A percentile compares a stretch with the other conserved stretches of the same genome.
Evolutionary conservation across 2,329 filamentous ascomycete genomes (phyloP).

Genomic region (Botrytis elliptica): DNA sequence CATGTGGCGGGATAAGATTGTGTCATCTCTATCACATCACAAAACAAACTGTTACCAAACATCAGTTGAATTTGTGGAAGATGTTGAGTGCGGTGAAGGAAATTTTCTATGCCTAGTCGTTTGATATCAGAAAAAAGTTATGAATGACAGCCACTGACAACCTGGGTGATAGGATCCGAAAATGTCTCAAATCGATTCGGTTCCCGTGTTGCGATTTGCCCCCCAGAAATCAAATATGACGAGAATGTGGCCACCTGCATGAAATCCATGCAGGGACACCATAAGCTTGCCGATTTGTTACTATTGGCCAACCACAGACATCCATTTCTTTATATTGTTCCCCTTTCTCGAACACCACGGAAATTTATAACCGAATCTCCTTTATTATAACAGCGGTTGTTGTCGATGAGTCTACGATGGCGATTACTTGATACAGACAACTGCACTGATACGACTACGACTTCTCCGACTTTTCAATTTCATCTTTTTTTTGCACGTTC

Average conservation of each 20-base stretch:
- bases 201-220: not conserved
- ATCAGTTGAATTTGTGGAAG: not conserved
- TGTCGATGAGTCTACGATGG: not conserved
- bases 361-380: not conserved
- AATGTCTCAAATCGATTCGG: slow-evolving; percentile 9
- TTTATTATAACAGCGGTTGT: not conserved
- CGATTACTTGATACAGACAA: not conserved
- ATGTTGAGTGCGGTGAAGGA: not conserved
- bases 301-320: slow-evolving; percentile 12
- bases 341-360: not conserved
- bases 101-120: not conserved
- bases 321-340: not conserved
- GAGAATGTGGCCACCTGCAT: slow-evolving; percentile 15
- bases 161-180: slow-evolving; percentile 15
- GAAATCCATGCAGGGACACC: slow-evolving; percentile 19
- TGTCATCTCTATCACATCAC: not conserved
- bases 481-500: not conserved
- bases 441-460: not conserved
- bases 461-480: not conserved
- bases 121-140: slow-evolving; percentile 7
- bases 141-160: slow-evolving; percentile 21
- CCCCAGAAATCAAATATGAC: not conserved
- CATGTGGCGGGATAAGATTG: not conserved
- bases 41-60: not conserved
- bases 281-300: slow-evolving; percentile 8